Evolutionary conservation across 805 yeast genomes (phyloP).

Genomic region (Debaryomyces tyrocola): DNA sequence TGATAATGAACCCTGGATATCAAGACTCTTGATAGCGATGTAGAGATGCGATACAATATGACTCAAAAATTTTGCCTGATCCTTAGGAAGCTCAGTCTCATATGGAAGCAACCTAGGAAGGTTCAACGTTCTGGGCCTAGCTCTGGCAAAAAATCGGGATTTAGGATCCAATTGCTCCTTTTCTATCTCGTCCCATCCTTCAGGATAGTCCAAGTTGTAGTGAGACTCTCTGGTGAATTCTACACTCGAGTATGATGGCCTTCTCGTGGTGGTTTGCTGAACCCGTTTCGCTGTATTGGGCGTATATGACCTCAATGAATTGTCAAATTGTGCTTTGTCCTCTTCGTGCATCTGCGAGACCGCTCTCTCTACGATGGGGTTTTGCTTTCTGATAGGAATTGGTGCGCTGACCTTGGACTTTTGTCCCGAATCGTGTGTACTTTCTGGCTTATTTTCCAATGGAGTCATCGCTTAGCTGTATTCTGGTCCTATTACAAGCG

Average conservation of each 20-base stretch:
- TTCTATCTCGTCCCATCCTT: conserved; percentile 30
- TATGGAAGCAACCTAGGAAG: conserved; percentile 65
- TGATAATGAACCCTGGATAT: conserved; percentile 67
- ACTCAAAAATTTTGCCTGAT: conserved; percentile 69
- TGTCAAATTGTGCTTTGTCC: neutral
- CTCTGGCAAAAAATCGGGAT: conserved; percentile 38
- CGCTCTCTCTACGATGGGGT: conserved; percentile 4
- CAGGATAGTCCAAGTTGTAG: conserved; percentile 56
- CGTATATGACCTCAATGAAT: conserved; percentile 3
- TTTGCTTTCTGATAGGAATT: conserved; percentile 14
- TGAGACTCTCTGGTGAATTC: conserved; percentile 29
- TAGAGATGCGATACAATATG: conserved; percentile 81
- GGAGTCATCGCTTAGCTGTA: neutral
- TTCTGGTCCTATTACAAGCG: neutral
- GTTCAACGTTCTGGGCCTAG: conserved; percentile 41
- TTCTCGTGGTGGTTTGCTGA: conserved; percentile 9
- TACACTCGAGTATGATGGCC: conserved; percentile 33
- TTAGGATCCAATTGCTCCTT: conserved; percentile 30
- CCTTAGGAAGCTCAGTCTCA: conserved; percentile 62
- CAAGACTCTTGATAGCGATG: conserved; percentile 72
- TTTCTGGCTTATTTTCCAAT: neutral
- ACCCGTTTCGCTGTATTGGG: neutral
- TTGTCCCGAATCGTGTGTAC: neutral
- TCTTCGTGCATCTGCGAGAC: conserved; percentile 7
- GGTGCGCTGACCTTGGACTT: conserved; percentile 13